A percentile compares a stretch with the other conserved stretches of the same genome.
Conservation (phyloP, 2,329 filamentous ascomycete genomes). For the Trichophyton rubrum region DNA sequence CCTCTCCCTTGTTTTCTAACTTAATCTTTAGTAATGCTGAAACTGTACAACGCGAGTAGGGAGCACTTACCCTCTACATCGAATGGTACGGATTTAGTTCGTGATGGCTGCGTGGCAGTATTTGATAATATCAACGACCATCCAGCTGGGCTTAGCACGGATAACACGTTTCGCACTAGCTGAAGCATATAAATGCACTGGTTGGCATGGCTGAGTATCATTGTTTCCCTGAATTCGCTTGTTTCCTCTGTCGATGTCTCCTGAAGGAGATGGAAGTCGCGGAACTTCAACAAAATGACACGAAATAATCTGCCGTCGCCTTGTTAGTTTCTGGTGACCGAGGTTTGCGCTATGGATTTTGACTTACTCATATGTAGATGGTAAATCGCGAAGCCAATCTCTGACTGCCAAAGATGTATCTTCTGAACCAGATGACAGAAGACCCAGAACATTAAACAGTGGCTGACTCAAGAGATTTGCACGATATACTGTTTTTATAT, state of each 20-base stretch:
- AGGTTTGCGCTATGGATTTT: slow-evolving; percentile 13
- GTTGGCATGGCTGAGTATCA: slow-evolving; percentile 51
- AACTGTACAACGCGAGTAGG: not conserved
- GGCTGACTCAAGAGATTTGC: slow-evolving; percentile 64
- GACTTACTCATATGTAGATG: slow-evolving; percentile 40
- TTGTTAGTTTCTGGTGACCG: slow-evolving; percentile 5
- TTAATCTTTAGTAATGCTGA: not conserved
- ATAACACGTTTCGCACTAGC: slow-evolving; percentile 60
- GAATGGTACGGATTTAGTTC: slow-evolving; percentile 32
- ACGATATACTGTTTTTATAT: slow-evolving; percentile 24
- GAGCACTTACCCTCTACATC: slow-evolving; percentile 44
- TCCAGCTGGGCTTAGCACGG: slow-evolving; percentile 53
- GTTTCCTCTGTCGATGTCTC: slow-evolving; percentile 9
- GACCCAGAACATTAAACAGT: slow-evolving; percentile 68
- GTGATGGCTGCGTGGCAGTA: slow-evolving; percentile 33
- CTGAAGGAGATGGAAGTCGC: slow-evolving; percentile 16
- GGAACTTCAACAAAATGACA: slow-evolving; percentile 25
- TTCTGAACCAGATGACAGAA: slow-evolving; percentile 57
- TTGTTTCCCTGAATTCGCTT: slow-evolving; percentile 35
- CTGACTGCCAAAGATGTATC: slow-evolving; percentile 66
- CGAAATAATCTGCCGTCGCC: slow-evolving; percentile 23
- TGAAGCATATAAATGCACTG: slow-evolving; percentile 67
- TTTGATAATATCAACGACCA: slow-evolving; percentile 60
- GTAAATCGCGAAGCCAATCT: slow-evolving; percentile 58
- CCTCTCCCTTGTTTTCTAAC: slow-evolving; percentile 13